Base-by-base conservation (phyloP, 2,329 filamentous ascomycete species). In the Neofusicoccum ribis region DNA sequence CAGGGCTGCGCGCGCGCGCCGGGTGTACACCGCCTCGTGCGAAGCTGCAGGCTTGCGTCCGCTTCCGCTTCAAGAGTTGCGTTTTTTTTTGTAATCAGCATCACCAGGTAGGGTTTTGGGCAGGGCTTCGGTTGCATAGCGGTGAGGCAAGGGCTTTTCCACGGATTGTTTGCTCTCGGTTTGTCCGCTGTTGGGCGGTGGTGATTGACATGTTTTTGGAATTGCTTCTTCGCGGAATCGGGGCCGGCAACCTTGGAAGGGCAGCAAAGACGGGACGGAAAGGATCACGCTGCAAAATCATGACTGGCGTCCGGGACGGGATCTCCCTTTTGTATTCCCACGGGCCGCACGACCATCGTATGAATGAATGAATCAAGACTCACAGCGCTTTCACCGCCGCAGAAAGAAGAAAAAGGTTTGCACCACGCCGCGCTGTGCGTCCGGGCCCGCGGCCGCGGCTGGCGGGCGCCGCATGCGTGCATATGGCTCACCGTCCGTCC, bases 311-410 rank as follows among this genome's bases (percentile, higher is more conserved):
- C 39, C 54, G 23, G 56, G 56, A 60, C 56, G 56, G 56, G 9
- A 60, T 60, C 56, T 47, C 56, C 56, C 56, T 60, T 60, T 60
- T 60, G 56, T 60, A 60, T 47, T 60, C 56, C 68, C 63, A 12
- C 56, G 31, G 64, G 63, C 51, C 54, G 54, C 54, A 59, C 51
- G 51, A 43, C 51, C 27, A 23, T 44, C 39, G 23, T 37, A 60
- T 60, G 56, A 60, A 60, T 60, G 56, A 60, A 60, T 60, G 56
- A 60, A 60, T 60, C 56, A 60, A 60, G 56, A 56, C 51, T 39
- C 36, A 56, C n/a, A 41, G 51, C 51, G 51, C 54, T 27, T 17
- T 56, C 37, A 62, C 17, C 41, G 56, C 51, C n/a, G 41, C 15
- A 54, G 17, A 39, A 65, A 39, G 12, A 27, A 9, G 8, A 31